Percentiles rank a stretch among this genome's conserved stretches.
phyloP scores from a whole-genome alignment of 129 eudicot species.

The Logfia minima region DNA sequence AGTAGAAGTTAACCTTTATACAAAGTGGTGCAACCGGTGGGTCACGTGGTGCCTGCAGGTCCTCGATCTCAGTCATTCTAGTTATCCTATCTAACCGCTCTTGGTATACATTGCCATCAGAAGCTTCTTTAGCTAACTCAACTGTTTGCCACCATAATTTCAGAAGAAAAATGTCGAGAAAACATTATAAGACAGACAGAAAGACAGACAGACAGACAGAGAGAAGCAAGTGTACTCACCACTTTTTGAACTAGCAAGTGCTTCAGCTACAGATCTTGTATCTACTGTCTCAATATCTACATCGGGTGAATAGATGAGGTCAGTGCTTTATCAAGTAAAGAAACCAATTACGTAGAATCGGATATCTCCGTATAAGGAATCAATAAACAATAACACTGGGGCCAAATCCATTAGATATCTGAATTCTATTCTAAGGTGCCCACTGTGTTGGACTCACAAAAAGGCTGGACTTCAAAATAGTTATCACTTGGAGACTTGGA shows the following conservation, averaged over 20 bases:
- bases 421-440: background rate
- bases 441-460: background rate
- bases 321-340: background rate
- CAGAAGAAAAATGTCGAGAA: background rate
- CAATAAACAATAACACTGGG: background rate
- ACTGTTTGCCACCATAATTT: conserved; percentile 47
- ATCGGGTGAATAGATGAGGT: conserved; percentile 15
- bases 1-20: conserved; percentile 62
- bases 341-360: background rate
- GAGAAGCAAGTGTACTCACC: conserved; percentile 41
- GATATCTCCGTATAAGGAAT: background rate
- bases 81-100: conserved; percentile 59
- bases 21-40: conserved; percentile 88
- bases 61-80: conserved; percentile 89
- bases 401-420: background rate
- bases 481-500: background rate
- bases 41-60: conserved; percentile 93
- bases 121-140: conserved; percentile 73
- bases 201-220: background rate
- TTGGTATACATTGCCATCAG: conserved; percentile 46
- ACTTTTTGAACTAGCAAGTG: conserved; percentile 74
- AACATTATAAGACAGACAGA: background rate
- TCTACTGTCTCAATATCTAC: conserved; percentile 77
- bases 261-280: conserved; percentile 88
- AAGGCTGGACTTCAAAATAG: background rate